Evolutionary conservation across 2,329 filamentous ascomycete genomes (phyloP), one percentile per base, ranked within the genome.

Genomic region (Camillea tinctor): DNA sequence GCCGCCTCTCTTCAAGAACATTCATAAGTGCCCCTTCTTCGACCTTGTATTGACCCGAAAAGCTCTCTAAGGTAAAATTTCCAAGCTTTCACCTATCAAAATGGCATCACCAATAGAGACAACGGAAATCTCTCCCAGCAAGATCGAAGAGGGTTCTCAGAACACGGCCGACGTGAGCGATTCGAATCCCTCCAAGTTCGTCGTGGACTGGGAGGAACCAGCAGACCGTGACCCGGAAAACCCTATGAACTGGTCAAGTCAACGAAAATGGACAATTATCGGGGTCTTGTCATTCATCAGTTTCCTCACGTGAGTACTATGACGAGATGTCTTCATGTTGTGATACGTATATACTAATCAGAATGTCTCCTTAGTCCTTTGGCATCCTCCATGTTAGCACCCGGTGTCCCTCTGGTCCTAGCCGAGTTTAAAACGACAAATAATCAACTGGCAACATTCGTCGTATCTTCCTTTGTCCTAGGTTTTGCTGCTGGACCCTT

Each of bases 321-420:
- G n/a, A n/a, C 36, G 36, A 44, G 2, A 44, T n/a, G 36, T 7
- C 13, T 30, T 30, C 6, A 7, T 30, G 26, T 44, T 11, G 17
- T n/a, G 15, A 44, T 2, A 11, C 13, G 6, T 44, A 15, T n/a
- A n/a, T 44, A 17, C 21, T 36, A 50, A 40, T 56, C 22, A 36
- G 11, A 23, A 22, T 17, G 4, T 52, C 15, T 57, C 58, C 58
- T 61, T 24, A 52, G 60, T 5, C 63, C 63, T 8, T 44, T 68
- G 11, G 65, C 60, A n/a, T 62, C 66, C 1, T 65, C 66, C 5
- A 66, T 67, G 50, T 63, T 63, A 9, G 66, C 66, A 5, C 65
- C 66, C 0, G 60, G 62, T 1, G 66, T 66, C 2, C 57, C 60
- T 15, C 30, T 63, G 6, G 49, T 67, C 30, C 57, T 66, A 15